These are phyloP conservation scores for Neofusicoccum laricinum DNA, from an alignment of 2,329 filamentous ascomycete genomes.

Conservation along the genomic window DNA sequence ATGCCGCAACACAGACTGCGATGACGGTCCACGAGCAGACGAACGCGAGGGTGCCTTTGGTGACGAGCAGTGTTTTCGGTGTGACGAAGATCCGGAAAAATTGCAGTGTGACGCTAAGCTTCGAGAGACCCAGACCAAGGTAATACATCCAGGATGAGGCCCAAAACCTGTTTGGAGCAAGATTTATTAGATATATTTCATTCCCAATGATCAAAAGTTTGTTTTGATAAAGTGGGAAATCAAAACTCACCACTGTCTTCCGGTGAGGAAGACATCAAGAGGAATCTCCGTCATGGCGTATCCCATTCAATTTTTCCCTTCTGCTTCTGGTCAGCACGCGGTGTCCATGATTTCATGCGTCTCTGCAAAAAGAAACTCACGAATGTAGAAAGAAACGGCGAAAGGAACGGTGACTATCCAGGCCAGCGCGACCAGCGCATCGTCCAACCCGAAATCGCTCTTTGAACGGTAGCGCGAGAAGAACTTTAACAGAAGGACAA, in stretches of 20 bases:
- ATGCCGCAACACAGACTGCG: constrained; percentile 30
- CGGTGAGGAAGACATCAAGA: background rate
- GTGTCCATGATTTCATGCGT: background rate
- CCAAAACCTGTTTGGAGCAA: constrained; percentile 24
- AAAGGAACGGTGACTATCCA: constrained; percentile 2
- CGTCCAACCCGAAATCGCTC: background rate
- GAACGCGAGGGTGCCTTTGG: constrained; percentile 14
- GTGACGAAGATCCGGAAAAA: constrained; percentile 24
- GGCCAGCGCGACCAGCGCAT: background rate
- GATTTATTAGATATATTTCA: background rate
- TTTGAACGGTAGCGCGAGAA: background rate
- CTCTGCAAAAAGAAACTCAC: background rate
- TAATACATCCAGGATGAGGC: constrained; percentile 33
- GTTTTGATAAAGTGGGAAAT: background rate
- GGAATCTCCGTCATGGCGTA: constrained; percentile 19
- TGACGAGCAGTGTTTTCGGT: constrained; percentile 20
- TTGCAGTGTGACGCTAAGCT: constrained; percentile 22
- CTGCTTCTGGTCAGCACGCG: background rate
- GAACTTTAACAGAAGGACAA: background rate
- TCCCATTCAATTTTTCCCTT: constrained; percentile 33
- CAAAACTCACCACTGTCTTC: background rate
- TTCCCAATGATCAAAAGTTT: too few relatives aligned
- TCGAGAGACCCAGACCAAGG: constrained; percentile 26
- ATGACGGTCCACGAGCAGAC: constrained; percentile 18
- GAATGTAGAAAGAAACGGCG: constrained; percentile 3